Evolutionary conservation across 2,329 filamentous ascomycete genomes (phyloP), one percentile per base, ranked within the genome.

Genomic region (Cadophora luteo-olivacea): DNA sequence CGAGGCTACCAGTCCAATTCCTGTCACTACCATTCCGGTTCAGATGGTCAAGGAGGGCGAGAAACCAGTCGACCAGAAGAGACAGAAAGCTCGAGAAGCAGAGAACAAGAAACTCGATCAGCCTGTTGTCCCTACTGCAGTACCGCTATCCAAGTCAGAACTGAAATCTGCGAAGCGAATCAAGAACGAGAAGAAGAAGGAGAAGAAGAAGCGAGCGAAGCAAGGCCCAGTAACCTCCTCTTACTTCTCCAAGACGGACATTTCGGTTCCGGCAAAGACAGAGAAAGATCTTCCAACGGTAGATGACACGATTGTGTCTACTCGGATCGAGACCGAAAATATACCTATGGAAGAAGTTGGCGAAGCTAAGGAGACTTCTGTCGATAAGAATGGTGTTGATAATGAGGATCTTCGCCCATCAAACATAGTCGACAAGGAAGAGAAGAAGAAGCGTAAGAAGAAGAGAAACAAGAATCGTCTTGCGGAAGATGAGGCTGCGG

Each of bases 391-490:
- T 29, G 38, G 24, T 45, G n/a, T 55, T 45, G 51, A 41, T 8
- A 51, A 51, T 11, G 22, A 60, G 6, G 32, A n/a, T n/a, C 11
- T 61, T 19, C 22, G 22, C 12, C 52, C 22, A 3, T 41, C 36
- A 7, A 36, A 33, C 7, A 6, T n/a, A 12, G 58, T 12, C 11
- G 33, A 38, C 16, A 52, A 65, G 45, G 55, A 61, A 24, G 62
- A 64, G n/a, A 72, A 64, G 61, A 73, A 69, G 51, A 70, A 67
- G 48, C 67, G 72, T 25, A 75, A 70, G 60, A 72, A 70, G 58
- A 71, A 70, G 6, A 70, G 71, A 55, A 75, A 75, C 25, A 69
- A 73, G 19, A 76, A 76, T 57, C 62, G 67, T 16, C 66, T 74
- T 49, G 3, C 66, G 4, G 67, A 71, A 4, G 60, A 32, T 32